Percentiles rank a stretch among this genome's conserved stretches.
Conservation (phyloP, 768 basidiomycete species). For the Termitomyces sp. region DNA sequence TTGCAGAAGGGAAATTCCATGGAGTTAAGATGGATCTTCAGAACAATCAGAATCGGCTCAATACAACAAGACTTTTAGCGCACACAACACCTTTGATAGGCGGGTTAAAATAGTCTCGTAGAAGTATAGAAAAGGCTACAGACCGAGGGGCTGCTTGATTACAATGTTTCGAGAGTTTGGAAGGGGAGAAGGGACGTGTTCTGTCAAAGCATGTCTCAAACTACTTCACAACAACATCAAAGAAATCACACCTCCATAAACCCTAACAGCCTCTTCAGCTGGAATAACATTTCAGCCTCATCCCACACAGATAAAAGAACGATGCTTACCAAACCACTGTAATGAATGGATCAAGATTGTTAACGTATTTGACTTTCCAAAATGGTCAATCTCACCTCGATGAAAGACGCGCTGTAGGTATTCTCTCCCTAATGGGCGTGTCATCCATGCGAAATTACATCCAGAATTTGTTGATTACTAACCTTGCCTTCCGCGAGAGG, state of each 20-base stretch:
- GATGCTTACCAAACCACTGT: slow-evolving; percentile 74
- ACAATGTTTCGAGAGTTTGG: slow-evolving; percentile 75
- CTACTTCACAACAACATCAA: background rate
- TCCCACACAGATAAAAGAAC: background rate
- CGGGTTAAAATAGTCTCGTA: background rate
- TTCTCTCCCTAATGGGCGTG: slow-evolving; percentile 64
- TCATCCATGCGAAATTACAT: slow-evolving; percentile 2
- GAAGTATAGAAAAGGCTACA: slow-evolving; percentile 14
- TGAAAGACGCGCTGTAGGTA: slow-evolving; percentile 76
- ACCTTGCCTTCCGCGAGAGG: slow-evolving; percentile 81
- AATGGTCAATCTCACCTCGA: slow-evolving; percentile 51
- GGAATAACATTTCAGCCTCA: slow-evolving; percentile 13
- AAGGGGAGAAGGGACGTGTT: slow-evolving; percentile 76
- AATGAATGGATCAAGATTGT: background rate
- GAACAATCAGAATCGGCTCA: slow-evolving; percentile 1
- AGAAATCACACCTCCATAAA: slow-evolving; percentile 68
- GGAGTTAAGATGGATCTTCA: slow-evolving; percentile 73
- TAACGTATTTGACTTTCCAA: background rate
- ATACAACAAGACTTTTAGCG: slow-evolving; percentile 10
- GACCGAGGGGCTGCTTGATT: slow-evolving; percentile 90
- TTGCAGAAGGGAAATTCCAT: slow-evolving; percentile 95
- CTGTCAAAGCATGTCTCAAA: slow-evolving; percentile 27
- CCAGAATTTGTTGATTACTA: background rate
- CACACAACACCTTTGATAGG: slow-evolving; percentile 35
- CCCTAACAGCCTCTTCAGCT: slow-evolving; percentile 91